phyloP scores from a whole-genome alignment of 352 stramenopile genomes.

The Globisporangium rhizosaccharum region DNA sequence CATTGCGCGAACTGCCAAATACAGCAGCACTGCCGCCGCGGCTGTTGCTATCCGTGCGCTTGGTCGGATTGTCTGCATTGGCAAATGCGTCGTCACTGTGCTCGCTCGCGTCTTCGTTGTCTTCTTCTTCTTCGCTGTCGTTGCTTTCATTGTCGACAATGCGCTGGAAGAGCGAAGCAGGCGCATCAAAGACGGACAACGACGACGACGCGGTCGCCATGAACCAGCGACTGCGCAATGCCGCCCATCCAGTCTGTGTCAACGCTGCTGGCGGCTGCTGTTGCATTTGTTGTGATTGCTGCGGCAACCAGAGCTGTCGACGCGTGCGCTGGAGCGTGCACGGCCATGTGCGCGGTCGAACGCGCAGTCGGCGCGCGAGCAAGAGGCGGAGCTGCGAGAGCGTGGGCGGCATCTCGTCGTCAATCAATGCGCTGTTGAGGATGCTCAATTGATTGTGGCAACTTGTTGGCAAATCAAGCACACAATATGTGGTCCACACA shows the following conservation, averaged over 20 bases:
- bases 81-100: background rate
- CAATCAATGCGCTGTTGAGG: no score
- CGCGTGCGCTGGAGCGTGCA: background rate
- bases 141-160: background rate
- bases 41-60: background rate
- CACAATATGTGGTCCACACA: no score
- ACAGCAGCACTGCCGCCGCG: background rate
- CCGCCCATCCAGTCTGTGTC: background rate
- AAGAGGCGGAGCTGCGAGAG: slow-evolving; percentile 9
- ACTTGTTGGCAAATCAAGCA: no score
- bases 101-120: background rate
- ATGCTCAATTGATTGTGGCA: background rate
- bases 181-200: background rate
- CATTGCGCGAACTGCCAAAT: background rate
- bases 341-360: background rate
- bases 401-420: background rate
- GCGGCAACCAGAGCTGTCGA: background rate
- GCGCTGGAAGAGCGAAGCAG: slow-evolving; percentile 3
- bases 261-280: background rate
- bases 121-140: background rate
- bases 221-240: slow-evolving; percentile 4
- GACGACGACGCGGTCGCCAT: slow-evolving; percentile 6
- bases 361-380: slow-evolving; percentile 1
- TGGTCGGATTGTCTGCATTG: background rate
- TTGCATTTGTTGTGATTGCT: background rate